phyloP scores from a whole-genome alignment of 495 filamentous ascomycete genomes.

The Jackrogersella multiformis region DNA sequence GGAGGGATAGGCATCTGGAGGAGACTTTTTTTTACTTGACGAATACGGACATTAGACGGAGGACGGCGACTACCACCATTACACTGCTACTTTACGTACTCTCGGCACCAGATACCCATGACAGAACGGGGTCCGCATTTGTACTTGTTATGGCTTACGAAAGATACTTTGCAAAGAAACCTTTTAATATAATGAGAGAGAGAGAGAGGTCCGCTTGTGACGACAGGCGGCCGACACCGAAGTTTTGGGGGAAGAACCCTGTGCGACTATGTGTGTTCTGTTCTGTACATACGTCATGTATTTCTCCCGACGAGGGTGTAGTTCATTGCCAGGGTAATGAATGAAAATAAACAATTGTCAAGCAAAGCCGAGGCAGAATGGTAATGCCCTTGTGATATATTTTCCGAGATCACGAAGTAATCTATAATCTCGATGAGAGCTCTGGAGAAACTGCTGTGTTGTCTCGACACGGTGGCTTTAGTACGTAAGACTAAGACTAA shows the following conservation, averaged over 20 bases:
- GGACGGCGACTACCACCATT: slow-evolving; percentile 29
- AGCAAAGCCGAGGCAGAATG: too few species aligned
- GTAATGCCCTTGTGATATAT: too few species aligned
- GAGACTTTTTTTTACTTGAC: slow-evolving; percentile 12
- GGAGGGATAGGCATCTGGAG: not conserved
- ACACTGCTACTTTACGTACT: not conserved
- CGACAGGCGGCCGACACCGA: not conserved
- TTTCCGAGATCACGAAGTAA: too few species aligned
- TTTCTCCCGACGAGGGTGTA: too few species aligned
- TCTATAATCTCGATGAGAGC: too few species aligned
- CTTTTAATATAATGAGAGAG: slow-evolving; percentile 14
- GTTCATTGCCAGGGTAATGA: too few species aligned
- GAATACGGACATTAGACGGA: slow-evolving; percentile 39
- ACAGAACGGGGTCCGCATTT: slow-evolving; percentile 37
- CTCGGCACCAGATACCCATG: slow-evolving; percentile 43
- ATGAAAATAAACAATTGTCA: too few species aligned
- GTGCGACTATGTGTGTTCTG: too few species aligned
- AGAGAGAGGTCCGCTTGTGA: not conserved
- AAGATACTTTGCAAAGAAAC: slow-evolving; percentile 28
- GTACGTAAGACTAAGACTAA: too few species aligned
- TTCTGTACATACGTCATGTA: too few species aligned
- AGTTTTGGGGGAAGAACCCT: not conserved
- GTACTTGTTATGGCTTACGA: slow-evolving; percentile 45
- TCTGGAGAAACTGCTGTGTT: too few species aligned
- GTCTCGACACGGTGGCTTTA: too few species aligned